These are phyloP conservation scores for Trichoderma sp. DNA, from an alignment of 2,329 filamentous ascomycete species.

Conservation along the genomic window DNA sequence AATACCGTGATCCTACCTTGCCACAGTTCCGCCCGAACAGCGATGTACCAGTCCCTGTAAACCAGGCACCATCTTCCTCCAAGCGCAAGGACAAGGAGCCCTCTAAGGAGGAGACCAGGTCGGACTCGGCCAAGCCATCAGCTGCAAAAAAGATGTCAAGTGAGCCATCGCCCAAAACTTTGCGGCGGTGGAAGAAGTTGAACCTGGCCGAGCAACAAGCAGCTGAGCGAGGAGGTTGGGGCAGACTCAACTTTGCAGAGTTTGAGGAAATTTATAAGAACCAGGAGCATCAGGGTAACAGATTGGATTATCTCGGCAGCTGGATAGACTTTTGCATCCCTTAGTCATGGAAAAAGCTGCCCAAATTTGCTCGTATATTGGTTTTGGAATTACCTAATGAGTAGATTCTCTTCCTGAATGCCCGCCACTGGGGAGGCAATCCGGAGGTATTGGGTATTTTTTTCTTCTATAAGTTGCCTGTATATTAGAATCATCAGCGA, in stretches of 20 bases:
- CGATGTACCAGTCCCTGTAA: conserved; percentile 22
- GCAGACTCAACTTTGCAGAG: conserved; percentile 72
- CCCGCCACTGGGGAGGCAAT: background rate
- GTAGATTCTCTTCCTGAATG: background rate
- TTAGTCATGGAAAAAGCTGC: conserved; percentile 29
- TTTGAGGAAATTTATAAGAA: conserved; percentile 73
- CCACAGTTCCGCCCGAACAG: conserved; percentile 66
- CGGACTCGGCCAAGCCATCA: background rate
- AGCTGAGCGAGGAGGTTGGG: conserved; percentile 70
- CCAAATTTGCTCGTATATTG: background rate
- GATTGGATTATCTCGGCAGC: conserved; percentile 76
- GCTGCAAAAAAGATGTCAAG: background rate
- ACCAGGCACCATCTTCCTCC: background rate
- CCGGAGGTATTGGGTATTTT: background rate
- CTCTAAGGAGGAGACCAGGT: background rate
- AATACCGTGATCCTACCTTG: conserved; percentile 58
- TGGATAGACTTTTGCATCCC: conserved; percentile 86
- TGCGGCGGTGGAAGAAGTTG: conserved; percentile 53
- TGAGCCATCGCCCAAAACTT: conserved; percentile 31
- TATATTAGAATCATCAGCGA: conserved; percentile 4
- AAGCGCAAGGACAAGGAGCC: background rate
- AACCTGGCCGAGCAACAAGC: conserved; percentile 68
- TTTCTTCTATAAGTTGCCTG: background rate
- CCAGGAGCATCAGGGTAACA: conserved; percentile 59
- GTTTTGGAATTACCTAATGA: no score